Evolutionary conservation across 164 flowering plant genomes (phyloP), one percentile per base, ranked within the genome.

Genomic region (Stephania cephalantha): DNA sequence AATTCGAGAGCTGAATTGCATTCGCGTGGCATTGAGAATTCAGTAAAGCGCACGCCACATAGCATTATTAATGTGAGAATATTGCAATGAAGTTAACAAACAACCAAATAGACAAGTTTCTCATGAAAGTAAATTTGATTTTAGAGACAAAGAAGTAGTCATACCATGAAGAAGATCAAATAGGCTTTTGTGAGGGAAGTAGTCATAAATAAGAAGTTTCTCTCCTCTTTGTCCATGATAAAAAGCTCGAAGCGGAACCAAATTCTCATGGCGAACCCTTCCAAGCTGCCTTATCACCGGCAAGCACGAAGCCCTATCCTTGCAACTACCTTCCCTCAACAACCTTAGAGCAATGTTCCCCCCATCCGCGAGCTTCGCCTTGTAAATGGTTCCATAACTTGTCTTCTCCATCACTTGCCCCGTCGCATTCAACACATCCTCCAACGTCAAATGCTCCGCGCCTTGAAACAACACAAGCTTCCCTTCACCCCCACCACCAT

Each of bases 361-460:
- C 58, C 99, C 99, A 85, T 95, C 98, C 0, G 87, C 87, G 44
- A 95, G 91, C 85, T 95, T 95, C 7, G 99, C 99, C 85, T 93
- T 95, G 46, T 95, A 95, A 10, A 89, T 90, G 1, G 99, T 93
- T 46, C 99, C 99, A 78, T 95, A 95, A 80, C 85, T 88, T 1
- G 97, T 93, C 82, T 95, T 95, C 88, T 93, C 99, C 89, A 91
- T 82, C 7, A 95, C 97, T 74, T 95, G 99, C n/a, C 99, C 99
- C 0, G 99, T 93, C 5, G 99, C 99, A 81, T 95, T 95, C 87
- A 95, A 80, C 30, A 95, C 98, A 82, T 95, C 98, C 71, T 95
- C 99, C 22, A 91, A 78, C 0, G 92, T 91, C 87, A 95, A 87
- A 83, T 93, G 90, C 85, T 95, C 99, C 0, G 98, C 99, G 0